Evolutionary conservation across 176 grass and related monocot genomes (phyloP).

Genomic region (Triticum timopheevii): DNA sequence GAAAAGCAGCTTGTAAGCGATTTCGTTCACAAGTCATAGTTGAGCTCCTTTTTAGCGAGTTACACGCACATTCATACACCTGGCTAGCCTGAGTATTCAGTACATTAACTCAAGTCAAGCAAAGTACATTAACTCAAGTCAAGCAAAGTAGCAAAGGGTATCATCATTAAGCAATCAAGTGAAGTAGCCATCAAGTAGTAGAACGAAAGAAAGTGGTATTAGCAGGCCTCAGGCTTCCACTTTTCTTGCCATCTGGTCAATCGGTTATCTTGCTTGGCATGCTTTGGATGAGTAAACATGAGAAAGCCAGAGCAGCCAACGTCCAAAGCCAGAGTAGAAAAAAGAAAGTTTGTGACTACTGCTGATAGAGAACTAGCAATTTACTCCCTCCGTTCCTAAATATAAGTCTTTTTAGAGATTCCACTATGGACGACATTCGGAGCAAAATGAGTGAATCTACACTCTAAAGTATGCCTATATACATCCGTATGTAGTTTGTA

Average conservation of each 20-base stretch:
- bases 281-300: slow-evolving; percentile 34
- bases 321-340: neutral
- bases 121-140: neutral
- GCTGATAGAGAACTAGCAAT: neutral
- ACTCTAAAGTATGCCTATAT: too few species aligned
- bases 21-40: neutral
- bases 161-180: neutral
- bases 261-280: slow-evolving; percentile 22
- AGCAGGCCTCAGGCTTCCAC: neutral
- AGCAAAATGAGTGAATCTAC: too few species aligned
- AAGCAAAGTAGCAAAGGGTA: neutral
- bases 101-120: neutral
- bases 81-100: neutral
- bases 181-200: neutral
- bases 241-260: slow-evolving; percentile 10
- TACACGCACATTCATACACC: neutral
- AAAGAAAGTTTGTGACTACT: neutral
- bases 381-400: too few species aligned
- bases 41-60: neutral
- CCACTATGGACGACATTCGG: too few species aligned
- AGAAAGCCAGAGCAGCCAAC: slow-evolving; percentile 20
- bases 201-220: slow-evolving; percentile 17
- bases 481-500: too few species aligned
- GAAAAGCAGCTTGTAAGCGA: neutral
- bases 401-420: too few species aligned